phyloP scores from a whole-genome alignment of 2,329 filamentous ascomycete genomes.

The Clarireedia hainanense region DNA sequence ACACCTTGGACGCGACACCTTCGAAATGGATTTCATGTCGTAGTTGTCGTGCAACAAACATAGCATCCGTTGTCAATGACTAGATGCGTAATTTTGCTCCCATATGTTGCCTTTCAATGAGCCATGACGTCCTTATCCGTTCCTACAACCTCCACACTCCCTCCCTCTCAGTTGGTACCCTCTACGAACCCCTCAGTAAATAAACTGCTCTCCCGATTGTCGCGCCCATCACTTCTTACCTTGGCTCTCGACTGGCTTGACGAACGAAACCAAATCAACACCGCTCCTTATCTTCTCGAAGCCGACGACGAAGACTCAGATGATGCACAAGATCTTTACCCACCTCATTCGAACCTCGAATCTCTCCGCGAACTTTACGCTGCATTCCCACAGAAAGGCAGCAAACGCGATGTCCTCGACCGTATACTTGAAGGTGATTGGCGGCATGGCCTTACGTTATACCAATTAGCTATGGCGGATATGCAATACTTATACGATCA shows the following conservation, averaged over 20 bases:
- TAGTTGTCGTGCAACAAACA: too few relatives aligned
- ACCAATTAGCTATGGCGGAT: conserved; percentile 63
- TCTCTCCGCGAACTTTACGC: conserved; percentile 60
- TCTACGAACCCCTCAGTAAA: conserved; percentile 55
- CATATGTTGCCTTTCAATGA: too few relatives aligned
- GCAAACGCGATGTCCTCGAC: conserved; percentile 54
- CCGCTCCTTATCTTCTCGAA: conserved; percentile 47
- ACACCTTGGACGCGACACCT: too few relatives aligned
- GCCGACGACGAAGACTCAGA: conserved; percentile 40
- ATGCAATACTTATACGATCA: conserved; percentile 59
- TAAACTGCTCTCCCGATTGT: conserved; percentile 62
- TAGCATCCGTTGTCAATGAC: too few relatives aligned
- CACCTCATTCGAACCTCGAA: conserved; percentile 55
- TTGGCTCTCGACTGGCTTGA: conserved; percentile 74
- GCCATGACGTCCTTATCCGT: conserved; percentile 40
- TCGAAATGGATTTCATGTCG: too few relatives aligned
- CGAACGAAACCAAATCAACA: conserved; percentile 51
- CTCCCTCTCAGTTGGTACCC: conserved; percentile 62
- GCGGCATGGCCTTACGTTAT: conserved; percentile 55
- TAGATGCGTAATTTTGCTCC: too few relatives aligned
- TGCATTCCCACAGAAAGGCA: conserved; percentile 52
- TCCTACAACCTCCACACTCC: conserved; percentile 63
- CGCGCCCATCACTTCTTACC: conserved; percentile 62
- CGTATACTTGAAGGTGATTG: conserved; percentile 62
- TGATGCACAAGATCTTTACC: conserved; percentile 59